Base-by-base conservation (phyloP, 257 asterid genomes). In the Linaria vulgaris region DNA sequence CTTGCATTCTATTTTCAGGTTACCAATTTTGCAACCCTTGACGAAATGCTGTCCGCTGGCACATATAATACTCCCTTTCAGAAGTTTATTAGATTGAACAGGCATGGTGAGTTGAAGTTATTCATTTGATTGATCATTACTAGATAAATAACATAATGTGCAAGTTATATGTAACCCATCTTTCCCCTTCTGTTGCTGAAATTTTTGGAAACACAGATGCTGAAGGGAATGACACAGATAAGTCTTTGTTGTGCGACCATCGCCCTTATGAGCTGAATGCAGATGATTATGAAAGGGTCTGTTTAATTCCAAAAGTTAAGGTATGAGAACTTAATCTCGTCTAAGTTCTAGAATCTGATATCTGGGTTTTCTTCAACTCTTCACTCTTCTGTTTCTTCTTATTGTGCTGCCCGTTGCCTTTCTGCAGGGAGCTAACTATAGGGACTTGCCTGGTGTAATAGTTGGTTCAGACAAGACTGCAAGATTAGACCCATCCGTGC, bases 351-450 rank as follows among this genome's bases (percentile, higher is more conserved):
- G 34, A 27, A 6, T 27, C 6, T 27, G 34, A 27, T 6, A 27
- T 27, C 6, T 2, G 3, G 3, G 34, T 27, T 27, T 27, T 27
- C 6, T 27, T 3, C 34, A 27, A 27, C 34, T 27, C 34, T 27
- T 27, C 34, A 27, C 6, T n/a, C n/a, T n/a, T n/a, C n/a, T n/a
- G n/a, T n/a, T n/a, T n/a, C n/a, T n/a, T n/a, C n/a, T n/a, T n/a
- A n/a, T n/a, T n/a, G n/a, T n/a, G n/a, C 6, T 56, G 46, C 3
- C n/a, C 30, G 7, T 44, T 64, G 61, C 41, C 34, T 63, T 13
- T 64, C n/a, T 45, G 1, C 55, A 78, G 83, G 83, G 83, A 24
- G 80, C 83, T 0, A 71, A 72, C 67, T 79, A 74, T 13, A 79
- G 83, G 55, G 62, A 79, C 65, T 61, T 75, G 63, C 78, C 80